These are phyloP conservation scores for Alternaria conjuncta DNA, from an alignment of 2,329 filamentous ascomycete genomes.

Conservation along the genomic window DNA sequence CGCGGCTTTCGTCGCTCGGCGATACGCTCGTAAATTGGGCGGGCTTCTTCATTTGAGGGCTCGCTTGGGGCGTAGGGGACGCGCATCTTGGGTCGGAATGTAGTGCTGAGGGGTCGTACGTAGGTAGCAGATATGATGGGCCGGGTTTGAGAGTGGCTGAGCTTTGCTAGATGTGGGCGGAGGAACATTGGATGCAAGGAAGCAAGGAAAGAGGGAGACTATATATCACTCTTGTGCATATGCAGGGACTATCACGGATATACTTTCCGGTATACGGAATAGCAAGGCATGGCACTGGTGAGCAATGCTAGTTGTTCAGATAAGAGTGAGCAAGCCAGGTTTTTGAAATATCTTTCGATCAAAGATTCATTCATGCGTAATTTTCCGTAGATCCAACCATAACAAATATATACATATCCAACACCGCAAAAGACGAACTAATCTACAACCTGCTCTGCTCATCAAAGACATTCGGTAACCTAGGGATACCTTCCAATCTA, in stretches of 20 bases:
- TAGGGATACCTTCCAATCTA: conserved; percentile 40
- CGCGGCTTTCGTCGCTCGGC: conserved; percentile 60
- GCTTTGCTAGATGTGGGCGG: neutral
- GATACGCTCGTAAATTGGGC: conserved; percentile 58
- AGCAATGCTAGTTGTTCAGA: neutral
- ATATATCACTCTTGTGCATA: conserved; percentile 5
- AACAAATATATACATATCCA: conserved; percentile 19
- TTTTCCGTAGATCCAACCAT: conserved; percentile 11
- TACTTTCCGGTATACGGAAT: conserved; percentile 9
- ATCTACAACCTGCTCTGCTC: conserved; percentile 34
- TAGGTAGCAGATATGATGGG: neutral
- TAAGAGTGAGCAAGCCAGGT: neutral
- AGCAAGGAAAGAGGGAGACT: neutral
- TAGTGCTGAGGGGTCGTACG: conserved; percentile 8
- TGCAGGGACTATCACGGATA: conserved; percentile 5
- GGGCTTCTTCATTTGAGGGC: conserved; percentile 55
- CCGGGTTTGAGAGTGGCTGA: neutral
- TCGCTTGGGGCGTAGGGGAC: conserved; percentile 61
- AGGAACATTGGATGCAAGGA: neutral
- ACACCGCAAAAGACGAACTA: conserved; percentile 7
- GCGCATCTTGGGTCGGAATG: conserved; percentile 55
- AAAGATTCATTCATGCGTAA: neutral
- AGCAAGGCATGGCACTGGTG: neutral
- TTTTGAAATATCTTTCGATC: neutral
- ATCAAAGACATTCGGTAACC: conserved; percentile 38